Evolutionary conservation across 2,329 filamentous ascomycete genomes (phyloP).

Genomic region (Aspergillus persii): DNA sequence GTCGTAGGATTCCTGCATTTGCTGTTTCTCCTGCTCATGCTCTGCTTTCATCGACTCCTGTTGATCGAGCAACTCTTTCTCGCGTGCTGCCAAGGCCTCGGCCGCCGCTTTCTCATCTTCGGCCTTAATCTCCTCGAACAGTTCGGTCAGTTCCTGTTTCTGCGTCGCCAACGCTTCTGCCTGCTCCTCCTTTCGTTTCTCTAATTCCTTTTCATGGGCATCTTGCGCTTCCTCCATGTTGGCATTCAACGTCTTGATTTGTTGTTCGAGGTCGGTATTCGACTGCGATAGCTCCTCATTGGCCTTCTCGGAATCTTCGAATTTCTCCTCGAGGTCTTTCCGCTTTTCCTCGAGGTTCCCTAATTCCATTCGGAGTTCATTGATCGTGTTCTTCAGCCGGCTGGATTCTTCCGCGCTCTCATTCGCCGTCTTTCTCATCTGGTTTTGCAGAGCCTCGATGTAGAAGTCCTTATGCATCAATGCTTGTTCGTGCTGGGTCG

Average conservation of each 20-base stretch:
- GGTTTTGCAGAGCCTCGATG: conserved; percentile 51
- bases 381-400: conserved; percentile 43
- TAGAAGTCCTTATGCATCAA: conserved; percentile 54
- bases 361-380: conserved; percentile 51
- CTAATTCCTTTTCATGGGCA: conserved; percentile 42
- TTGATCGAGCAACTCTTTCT: conserved; percentile 45
- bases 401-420: conserved; percentile 51
- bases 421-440: conserved; percentile 49
- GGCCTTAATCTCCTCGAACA: conserved; percentile 47
- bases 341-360: conserved; percentile 52
- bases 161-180: conserved; percentile 39
- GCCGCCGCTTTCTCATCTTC: conserved; percentile 42
- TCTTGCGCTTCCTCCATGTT: conserved; percentile 43
- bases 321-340: conserved; percentile 50
- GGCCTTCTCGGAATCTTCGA: conserved; percentile 44
- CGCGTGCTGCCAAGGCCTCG: conserved; percentile 36
- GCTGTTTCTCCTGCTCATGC: conserved; percentile 39
- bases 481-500: conserved; percentile 51
- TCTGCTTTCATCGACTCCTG: conserved; percentile 33
- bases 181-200: conserved; percentile 32
- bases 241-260: conserved; percentile 38
- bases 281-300: conserved; percentile 45
- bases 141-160: conserved; percentile 46
- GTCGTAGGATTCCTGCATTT: conserved; percentile 37
- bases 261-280: conserved; percentile 45